Percentiles rank a stretch among this genome's conserved stretches.
Conservation (phyloP, 2,329 filamentous ascomycete species). For the Colletotrichum theobromicola region DNA sequence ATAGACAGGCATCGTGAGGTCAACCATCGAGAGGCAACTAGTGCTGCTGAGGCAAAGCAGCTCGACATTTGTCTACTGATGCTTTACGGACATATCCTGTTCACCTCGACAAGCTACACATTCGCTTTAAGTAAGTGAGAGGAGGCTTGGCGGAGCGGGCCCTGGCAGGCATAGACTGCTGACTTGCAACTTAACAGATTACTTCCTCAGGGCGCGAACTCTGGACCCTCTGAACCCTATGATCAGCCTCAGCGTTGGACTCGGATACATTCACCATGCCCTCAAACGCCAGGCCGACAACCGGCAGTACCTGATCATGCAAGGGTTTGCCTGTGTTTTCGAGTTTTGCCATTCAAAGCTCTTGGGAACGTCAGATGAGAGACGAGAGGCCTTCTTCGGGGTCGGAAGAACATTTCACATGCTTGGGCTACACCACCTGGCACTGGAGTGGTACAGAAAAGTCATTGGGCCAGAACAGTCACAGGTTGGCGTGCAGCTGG, state of each 20-base stretch:
- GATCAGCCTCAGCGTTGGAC: conserved; percentile 80
- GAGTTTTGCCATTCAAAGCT: conserved; percentile 71
- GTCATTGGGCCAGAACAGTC: not conserved
- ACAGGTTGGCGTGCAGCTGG: not conserved
- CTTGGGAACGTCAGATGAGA: conserved; percentile 40
- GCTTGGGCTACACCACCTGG: conserved; percentile 26
- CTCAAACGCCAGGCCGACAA: conserved; percentile 92
- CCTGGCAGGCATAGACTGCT: not conserved
- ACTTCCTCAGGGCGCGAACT: conserved; percentile 80
- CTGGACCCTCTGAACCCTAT: conserved; percentile 78
- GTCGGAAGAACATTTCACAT: conserved; percentile 75
- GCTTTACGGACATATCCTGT: conserved; percentile 89
- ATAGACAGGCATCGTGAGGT: conserved; percentile 29
- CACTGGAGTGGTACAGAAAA: conserved; percentile 20
- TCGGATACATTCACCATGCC: conserved; percentile 86
- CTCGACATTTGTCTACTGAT: conserved; percentile 84
- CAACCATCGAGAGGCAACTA: conserved; percentile 35
- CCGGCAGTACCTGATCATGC: conserved; percentile 83
- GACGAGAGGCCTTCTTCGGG: conserved; percentile 84
- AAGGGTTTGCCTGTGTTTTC: conserved; percentile 82
- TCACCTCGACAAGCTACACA: conserved; percentile 81
- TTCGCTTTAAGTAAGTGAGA: conserved; percentile 73
- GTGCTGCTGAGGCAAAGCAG: conserved; percentile 29
- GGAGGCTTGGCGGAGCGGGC: not conserved
- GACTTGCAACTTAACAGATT: conserved; percentile 52